phyloP scores from a whole-genome alignment of 257 asterid species.

The Solanum sejunctum region DNA sequence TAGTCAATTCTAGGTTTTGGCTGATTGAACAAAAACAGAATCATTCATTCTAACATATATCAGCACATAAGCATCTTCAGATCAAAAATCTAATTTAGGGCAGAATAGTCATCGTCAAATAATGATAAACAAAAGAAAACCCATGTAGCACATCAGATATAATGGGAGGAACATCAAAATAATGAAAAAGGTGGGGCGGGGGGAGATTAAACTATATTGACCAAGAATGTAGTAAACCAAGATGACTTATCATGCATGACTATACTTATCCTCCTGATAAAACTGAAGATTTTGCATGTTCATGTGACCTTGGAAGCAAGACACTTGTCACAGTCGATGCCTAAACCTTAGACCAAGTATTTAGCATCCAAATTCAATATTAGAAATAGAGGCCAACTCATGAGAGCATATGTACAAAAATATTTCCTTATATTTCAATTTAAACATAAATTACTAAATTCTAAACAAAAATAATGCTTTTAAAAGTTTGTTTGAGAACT shows the following conservation, averaged over 20 bases:
- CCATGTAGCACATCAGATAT: neutral
- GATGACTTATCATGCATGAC: neutral
- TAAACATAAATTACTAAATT: neutral
- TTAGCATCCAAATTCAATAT: neutral
- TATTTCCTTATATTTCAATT: neutral
- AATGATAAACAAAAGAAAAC: neutral
- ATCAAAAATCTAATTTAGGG: neutral
- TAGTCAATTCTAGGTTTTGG: conserved; percentile 94
- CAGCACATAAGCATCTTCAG: neutral
- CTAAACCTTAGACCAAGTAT: neutral
- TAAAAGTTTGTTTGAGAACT: neutral
- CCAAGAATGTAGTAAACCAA: neutral
- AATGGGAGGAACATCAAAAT: neutral
- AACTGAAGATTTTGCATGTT: neutral
- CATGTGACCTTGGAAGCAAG: neutral
- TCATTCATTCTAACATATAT: neutral
- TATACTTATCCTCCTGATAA: neutral
- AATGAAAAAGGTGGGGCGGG: neutral
- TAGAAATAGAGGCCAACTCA: neutral
- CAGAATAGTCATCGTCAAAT: neutral
- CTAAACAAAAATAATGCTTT: neutral
- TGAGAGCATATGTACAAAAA: neutral
- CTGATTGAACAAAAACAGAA: conserved; percentile 30
- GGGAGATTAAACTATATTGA: neutral
- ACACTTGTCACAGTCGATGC: neutral